Percentiles rank a stretch among this genome's conserved stretches.
Evolutionary conservation across 2,329 filamentous ascomycete genomes (phyloP).

Genomic region (Epichloe coenophiala): DNA sequence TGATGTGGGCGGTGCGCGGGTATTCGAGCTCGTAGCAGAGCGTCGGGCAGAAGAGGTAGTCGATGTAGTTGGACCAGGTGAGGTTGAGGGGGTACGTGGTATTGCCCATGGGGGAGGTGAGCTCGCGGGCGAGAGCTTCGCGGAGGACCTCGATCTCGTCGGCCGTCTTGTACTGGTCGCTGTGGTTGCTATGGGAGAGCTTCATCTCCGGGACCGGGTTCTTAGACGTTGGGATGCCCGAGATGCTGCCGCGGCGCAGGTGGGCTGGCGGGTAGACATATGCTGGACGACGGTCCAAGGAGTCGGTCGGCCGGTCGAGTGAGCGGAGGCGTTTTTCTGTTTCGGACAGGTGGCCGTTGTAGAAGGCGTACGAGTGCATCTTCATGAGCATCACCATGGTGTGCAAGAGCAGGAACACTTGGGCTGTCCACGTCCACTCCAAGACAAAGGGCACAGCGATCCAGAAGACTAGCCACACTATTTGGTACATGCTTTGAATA

Average conservation of each 20-base stretch:
- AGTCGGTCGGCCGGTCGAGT: constrained; percentile 60
- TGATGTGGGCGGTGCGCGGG: constrained; percentile 60
- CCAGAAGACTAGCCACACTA: constrained; percentile 70
- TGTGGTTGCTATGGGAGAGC: constrained; percentile 12
- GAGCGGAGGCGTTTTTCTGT: constrained; percentile 67
- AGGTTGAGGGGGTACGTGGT: constrained; percentile 86
- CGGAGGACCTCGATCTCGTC: constrained; percentile 56
- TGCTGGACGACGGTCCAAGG: constrained; percentile 47
- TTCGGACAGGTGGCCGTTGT: constrained; percentile 88
- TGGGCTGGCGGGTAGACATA: constrained; percentile 61
- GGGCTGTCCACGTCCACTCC: constrained; percentile 91
- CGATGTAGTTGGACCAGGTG: constrained; percentile 65
- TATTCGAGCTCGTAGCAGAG: constrained; percentile 98
- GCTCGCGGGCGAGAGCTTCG: constrained; percentile 76
- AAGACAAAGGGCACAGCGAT: constrained; percentile 71
- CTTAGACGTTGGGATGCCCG: constrained; percentile 15
- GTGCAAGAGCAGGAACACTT: constrained; percentile 88
- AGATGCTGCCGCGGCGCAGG: constrained; percentile 29
- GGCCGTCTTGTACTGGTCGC: constrained; percentile 11
- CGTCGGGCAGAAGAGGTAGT: constrained; percentile 85
- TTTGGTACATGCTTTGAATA: constrained; percentile 72
- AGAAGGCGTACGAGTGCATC: constrained; percentile 97
- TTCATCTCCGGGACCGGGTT: constrained; percentile 4
- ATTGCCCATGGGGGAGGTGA: constrained; percentile 86
- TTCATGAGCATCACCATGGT: constrained; percentile 93